These are phyloP conservation scores for Serendipita vermifera DNA, from an alignment of 768 basidiomycete genomes.

Conservation along the genomic window DNA sequence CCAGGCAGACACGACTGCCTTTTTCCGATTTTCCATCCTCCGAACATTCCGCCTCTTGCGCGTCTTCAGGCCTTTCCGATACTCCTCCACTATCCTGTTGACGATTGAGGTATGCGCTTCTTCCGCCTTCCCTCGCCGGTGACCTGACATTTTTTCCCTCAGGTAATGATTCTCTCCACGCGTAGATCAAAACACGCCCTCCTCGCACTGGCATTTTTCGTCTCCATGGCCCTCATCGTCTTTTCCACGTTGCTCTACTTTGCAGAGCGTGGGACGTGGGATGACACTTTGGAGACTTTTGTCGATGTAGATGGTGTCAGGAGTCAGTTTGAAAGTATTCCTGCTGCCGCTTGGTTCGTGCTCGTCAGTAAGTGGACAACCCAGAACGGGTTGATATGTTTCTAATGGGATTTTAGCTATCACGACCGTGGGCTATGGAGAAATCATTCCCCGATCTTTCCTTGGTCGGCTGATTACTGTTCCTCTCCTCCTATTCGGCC, in stretches of 20 bases:
- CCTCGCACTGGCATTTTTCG: conserved; percentile 78
- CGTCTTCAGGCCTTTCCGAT: conserved; percentile 80
- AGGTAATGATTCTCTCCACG: conserved; percentile 86
- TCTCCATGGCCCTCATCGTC: conserved; percentile 72
- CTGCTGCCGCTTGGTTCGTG: conserved; percentile 63
- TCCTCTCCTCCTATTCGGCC: conserved; percentile 74
- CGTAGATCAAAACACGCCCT: conserved; percentile 76
- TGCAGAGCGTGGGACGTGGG: conserved; percentile 84
- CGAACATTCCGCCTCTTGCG: conserved; percentile 79
- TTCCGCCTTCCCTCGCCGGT: too few relatives aligned
- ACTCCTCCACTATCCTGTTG: conserved; percentile 72
- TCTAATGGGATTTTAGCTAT: conserved; percentile 41
- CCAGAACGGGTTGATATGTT: too few relatives aligned
- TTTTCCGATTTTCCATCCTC: conserved; percentile 88
- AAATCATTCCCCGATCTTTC: conserved; percentile 78
- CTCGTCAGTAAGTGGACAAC: conserved; percentile 10
- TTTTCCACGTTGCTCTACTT: conserved; percentile 89
- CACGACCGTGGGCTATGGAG: conserved; percentile 83
- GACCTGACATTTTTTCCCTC: too few relatives aligned
- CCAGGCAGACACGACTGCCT: conserved; percentile 77
- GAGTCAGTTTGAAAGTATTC: conserved; percentile 62
- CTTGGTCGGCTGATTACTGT: conserved; percentile 78
- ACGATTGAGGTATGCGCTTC: conserved; percentile 32
- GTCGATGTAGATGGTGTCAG: conserved; percentile 78
- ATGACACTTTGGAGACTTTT: conserved; percentile 62